phyloP scores from a whole-genome alignment of 1,284 basidiomycete genomes.

The Lignosus rhinocerotis region DNA sequence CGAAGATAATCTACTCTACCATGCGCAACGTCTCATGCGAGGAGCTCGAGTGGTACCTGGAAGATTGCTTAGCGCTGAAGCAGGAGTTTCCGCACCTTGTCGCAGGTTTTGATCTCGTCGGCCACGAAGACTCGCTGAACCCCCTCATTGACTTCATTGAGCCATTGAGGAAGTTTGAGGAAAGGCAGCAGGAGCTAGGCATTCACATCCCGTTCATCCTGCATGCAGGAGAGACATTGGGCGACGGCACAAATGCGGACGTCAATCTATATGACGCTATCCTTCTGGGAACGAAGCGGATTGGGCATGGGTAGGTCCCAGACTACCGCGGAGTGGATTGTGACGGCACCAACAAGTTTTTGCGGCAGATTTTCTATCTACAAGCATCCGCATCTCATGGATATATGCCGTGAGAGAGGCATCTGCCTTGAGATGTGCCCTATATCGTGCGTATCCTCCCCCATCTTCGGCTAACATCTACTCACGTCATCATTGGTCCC shows the following conservation, averaged over 20 bases:
- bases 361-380: conserved; percentile 60
- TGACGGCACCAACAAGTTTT: neutral
- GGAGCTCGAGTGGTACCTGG: conserved; percentile 64
- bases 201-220: conserved; percentile 77
- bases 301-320: conserved; percentile 66
- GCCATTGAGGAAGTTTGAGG: conserved; percentile 60
- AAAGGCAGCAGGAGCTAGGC: conserved; percentile 54
- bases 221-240: conserved; percentile 78
- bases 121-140: conserved; percentile 64
- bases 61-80: conserved; percentile 75
- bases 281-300: conserved; percentile 73
- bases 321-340: neutral
- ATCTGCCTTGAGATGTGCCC: conserved; percentile 74
- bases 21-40: conserved; percentile 57
- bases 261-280: conserved; percentile 80
- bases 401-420: conserved; percentile 59
- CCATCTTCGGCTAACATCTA: neutral
- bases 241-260: conserved; percentile 71
- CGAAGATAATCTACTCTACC: conserved; percentile 74
- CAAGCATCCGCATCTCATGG: conserved; percentile 72
- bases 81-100: conserved; percentile 75
- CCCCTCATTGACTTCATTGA: conserved; percentile 69
- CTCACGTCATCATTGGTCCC: conserved; percentile 7
- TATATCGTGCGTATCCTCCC: conserved; percentile 55
- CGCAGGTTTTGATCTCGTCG: conserved; percentile 80